phyloP scores from a whole-genome alignment of 768 basidiomycete genomes.

The Dioszegia crocea region DNA sequence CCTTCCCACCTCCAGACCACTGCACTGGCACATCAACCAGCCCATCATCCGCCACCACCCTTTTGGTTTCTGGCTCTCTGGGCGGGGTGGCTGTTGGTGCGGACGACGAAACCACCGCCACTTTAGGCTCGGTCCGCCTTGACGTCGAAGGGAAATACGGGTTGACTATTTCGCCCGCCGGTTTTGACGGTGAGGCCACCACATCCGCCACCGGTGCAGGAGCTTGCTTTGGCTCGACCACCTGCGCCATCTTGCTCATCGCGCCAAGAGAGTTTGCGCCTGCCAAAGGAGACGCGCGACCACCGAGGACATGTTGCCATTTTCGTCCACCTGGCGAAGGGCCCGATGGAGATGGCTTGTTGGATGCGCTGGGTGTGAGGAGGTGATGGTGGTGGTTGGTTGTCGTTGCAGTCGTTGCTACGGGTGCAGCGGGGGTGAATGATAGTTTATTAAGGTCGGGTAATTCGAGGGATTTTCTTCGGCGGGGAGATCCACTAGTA shows the following conservation, averaged over 20 bases:
- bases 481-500: conserved; percentile 32
- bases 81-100: conserved; percentile 21
- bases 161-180: conserved; percentile 14
- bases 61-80: conserved; percentile 8
- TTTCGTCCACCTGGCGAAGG: conserved; percentile 4
- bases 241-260: conserved; percentile 25
- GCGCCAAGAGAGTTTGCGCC: conserved; percentile 21
- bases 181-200: background rate
- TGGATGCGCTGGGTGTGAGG: background rate
- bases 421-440: conserved; percentile 42
- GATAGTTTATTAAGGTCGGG: conserved; percentile 48
- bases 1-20: conserved; percentile 51
- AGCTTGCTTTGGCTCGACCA: conserved; percentile 6
- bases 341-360: background rate
- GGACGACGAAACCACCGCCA: background rate
- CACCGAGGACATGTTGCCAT: conserved; percentile 38
- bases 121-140: too few relatives aligned
- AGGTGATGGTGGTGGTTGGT: conserved; percentile 25
- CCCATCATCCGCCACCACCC: conserved; percentile 16
- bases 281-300: conserved; percentile 26
- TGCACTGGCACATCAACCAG: conserved; percentile 47
- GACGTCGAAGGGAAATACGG: conserved; percentile 40
- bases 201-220: background rate
- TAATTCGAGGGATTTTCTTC: conserved; percentile 48
- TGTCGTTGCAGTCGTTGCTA: conserved; percentile 29